phyloP scores from a whole-genome alignment of 2,329 filamentous ascomycete genomes.

The Penicillium capsulatum region DNA sequence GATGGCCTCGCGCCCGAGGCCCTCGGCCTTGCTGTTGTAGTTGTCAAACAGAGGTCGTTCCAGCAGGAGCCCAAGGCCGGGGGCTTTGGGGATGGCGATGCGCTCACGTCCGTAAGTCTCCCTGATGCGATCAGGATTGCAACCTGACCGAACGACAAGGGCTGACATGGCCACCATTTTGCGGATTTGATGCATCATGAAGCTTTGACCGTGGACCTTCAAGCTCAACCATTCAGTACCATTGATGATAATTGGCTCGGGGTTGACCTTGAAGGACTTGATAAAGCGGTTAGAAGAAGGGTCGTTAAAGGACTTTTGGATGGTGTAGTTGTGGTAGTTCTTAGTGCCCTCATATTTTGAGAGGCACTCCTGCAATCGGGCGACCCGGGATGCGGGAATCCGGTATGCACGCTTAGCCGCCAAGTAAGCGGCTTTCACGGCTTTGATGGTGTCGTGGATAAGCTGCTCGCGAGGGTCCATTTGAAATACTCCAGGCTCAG shows the following conservation, averaged over 20 bases:
- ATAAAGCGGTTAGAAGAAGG: slow-evolving; percentile 85
- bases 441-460: slow-evolving; percentile 63
- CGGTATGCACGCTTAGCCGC: slow-evolving; percentile 80
- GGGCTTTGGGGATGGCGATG: slow-evolving; percentile 90
- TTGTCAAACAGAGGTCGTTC: slow-evolving; percentile 87
- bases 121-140: slow-evolving; percentile 64
- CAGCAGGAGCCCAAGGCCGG: slow-evolving; percentile 78
- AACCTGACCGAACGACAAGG: slow-evolving; percentile 77
- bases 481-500: no score
- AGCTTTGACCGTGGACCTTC: slow-evolving; percentile 94
- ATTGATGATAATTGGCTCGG: slow-evolving; percentile 73
- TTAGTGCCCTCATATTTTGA: slow-evolving; percentile 73
- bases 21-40: slow-evolving; percentile 72
- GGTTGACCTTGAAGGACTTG: slow-evolving; percentile 80
- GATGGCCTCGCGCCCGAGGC: slow-evolving; percentile 63
- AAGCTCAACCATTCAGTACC: slow-evolving; percentile 93
- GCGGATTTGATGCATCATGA: slow-evolving; percentile 99
- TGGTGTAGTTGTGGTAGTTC: slow-evolving; percentile 97
- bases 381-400: slow-evolving; percentile 65
- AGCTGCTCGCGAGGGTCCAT: slow-evolving; percentile 39
- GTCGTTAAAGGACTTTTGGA: slow-evolving; percentile 78
- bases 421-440: slow-evolving; percentile 77
- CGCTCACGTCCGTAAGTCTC: slow-evolving; percentile 69
- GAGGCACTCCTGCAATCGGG: slow-evolving; percentile 71
- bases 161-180: slow-evolving; percentile 97